phyloP scores from a whole-genome alignment of 2,329 filamentous ascomycete genomes.

The Fusarium oxysporum region DNA sequence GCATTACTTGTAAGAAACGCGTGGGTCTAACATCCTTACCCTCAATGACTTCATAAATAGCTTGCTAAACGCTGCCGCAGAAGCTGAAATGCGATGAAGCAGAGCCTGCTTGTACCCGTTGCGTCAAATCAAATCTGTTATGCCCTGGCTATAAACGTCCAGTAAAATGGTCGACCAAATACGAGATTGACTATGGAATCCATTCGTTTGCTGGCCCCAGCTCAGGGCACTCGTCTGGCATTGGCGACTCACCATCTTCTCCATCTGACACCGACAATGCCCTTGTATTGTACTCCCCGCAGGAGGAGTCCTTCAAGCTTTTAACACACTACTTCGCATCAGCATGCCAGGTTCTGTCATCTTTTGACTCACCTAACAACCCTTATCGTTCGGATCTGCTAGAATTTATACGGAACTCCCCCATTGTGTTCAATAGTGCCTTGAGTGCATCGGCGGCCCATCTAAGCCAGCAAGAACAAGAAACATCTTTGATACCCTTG shows the following conservation, averaged over 20 bases:
- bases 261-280: too few species aligned
- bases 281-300: background rate
- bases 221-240: background rate
- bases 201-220: background rate
- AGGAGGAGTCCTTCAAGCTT: background rate
- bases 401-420: constrained; percentile 15
- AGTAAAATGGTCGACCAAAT: constrained; percentile 38
- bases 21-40: background rate
- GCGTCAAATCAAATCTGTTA: constrained; percentile 15
- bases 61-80: background rate
- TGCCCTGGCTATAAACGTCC: constrained; percentile 33
- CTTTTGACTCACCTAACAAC: constrained; percentile 25
- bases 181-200: constrained; percentile 12
- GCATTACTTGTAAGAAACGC: constrained; percentile 5
- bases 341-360: constrained; percentile 20
- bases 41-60: rapidly evolving
- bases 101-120: constrained; percentile 26
- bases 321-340: constrained; percentile 24
- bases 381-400: constrained; percentile 30
- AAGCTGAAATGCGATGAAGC: constrained; percentile 37
- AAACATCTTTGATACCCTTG: background rate
- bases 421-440: constrained; percentile 16
- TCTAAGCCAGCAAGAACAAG: constrained; percentile 5
- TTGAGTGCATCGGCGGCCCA: constrained; percentile 36
- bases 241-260: background rate